Percentiles rank a stretch among this genome's conserved stretches.
These are phyloP conservation scores for Trifolium repens DNA, from an alignment of 306 rosid genomes.

Conservation along the genomic window DNA sequence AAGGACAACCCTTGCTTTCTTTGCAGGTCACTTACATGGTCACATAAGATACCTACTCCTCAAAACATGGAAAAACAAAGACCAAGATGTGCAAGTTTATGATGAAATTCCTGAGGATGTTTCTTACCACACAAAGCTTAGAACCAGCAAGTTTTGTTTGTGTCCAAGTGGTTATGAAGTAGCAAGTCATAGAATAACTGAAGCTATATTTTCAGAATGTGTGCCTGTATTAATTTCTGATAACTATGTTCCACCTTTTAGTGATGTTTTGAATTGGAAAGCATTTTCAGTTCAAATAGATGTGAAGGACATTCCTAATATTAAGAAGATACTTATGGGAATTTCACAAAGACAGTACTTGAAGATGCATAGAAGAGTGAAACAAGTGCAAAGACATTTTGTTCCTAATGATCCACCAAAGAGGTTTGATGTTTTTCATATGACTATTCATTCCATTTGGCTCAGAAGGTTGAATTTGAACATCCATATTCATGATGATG, in stretches of 20 bases:
- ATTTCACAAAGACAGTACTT: conserved; percentile 54
- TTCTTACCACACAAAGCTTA: conserved; percentile 55
- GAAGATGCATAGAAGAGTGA: conserved; percentile 53
- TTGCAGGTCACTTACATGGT: conserved; percentile 63
- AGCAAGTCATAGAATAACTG: conserved; percentile 65
- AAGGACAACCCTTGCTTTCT: conserved; percentile 64
- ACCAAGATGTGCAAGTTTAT: conserved; percentile 60
- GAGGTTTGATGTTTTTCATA: conserved; percentile 61
- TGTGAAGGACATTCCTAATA: conserved; percentile 56
- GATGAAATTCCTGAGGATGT: conserved; percentile 48
- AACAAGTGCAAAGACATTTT: conserved; percentile 63
- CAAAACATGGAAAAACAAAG: conserved; percentile 58
- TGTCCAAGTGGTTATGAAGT: conserved; percentile 70
- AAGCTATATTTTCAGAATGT: conserved; percentile 65
- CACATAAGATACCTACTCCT: conserved; percentile 56
- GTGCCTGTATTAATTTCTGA: conserved; percentile 67
- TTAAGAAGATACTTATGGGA: conserved; percentile 57
- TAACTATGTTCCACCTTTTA: conserved; percentile 59
- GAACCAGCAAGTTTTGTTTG: conserved; percentile 62
- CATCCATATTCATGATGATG: conserved; percentile 43
- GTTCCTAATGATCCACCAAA: conserved; percentile 60
- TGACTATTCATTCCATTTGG: conserved; percentile 69
- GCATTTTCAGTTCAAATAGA: conserved; percentile 55
- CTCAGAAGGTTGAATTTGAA: conserved; percentile 65
- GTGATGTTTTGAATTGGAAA: conserved; percentile 62